Base-by-base conservation (phyloP, 306 rosid species). In the Lupinus albus region DNA sequence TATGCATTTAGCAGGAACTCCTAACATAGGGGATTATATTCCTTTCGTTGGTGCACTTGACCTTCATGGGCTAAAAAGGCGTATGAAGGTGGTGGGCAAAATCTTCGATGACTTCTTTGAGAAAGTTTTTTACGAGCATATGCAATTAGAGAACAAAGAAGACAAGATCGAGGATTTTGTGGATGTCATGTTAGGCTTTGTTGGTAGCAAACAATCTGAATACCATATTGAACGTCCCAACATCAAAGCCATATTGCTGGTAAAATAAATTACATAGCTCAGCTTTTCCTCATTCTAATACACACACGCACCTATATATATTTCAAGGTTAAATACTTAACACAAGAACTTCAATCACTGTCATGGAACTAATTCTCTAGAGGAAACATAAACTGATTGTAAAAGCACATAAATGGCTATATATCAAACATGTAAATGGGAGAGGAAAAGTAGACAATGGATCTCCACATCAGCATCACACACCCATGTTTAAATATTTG, bases 171-270 rank as follows among this genome's bases (percentile, higher is more conserved):
- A 82, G 46, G 92, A 88, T 62, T 86, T 88, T 15, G 89, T 91
- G 8, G 87, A 91, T 69, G 82, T 84, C 42, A 75, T 91, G 90
- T 47, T 87, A 75, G 61, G 80, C 0, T 70, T 87, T 63, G 61
- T 77, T 61, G 88, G 78, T 6, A 75, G 81, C 1, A 7, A 65
- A 50, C 81, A 81, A 71, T 79, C 80, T 7, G 92, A 85, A 32
- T 87, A 84, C 21, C 62, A 39, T 0, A 68, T 87, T n/a, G 86
- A 84, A 51, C 79, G 84, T 2, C 6, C 84, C 15, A 57, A 81
- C 63, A 80, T 90, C 81, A 90, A 90, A 81, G 87, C 88, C 15
- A 54, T 82, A 13, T 61, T 91, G 41, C 64, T 84, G 86, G 89
- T 82, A 79, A 69, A 0, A 12, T 11, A 10, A 39, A 71, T 49